These are phyloP conservation scores for Suillus plorans DNA, from an alignment of 768 basidiomycete species.

Conservation along the genomic window DNA sequence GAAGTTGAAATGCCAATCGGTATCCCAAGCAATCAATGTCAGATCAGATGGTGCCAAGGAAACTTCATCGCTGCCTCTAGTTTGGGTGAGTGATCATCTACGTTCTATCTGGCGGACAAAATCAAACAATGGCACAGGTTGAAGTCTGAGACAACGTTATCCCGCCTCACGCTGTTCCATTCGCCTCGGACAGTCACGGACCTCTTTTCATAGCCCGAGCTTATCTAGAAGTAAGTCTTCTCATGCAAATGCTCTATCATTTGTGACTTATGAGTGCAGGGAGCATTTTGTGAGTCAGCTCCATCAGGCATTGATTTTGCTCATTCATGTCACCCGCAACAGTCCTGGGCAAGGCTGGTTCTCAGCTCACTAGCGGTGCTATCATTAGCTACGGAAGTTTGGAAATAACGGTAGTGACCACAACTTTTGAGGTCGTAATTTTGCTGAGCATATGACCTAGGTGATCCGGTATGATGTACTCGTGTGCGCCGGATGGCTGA, in stretches of 20 bases:
- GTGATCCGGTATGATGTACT: conserved; percentile 29
- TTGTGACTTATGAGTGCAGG: conserved; percentile 14
- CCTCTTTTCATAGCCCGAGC: conserved; percentile 30
- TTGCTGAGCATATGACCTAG: conserved; percentile 10
- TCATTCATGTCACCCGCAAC: background rate
- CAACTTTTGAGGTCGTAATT: background rate
- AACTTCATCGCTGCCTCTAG: conserved; percentile 24
- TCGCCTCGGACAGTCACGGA: conserved; percentile 23
- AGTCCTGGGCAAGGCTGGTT: conserved; percentile 28
- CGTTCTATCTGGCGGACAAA: background rate
- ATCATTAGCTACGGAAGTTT: conserved; percentile 20
- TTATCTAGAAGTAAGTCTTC: conserved; percentile 19
- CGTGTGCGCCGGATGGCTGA: conserved; percentile 27
- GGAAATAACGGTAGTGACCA: conserved; percentile 23
- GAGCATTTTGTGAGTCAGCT: conserved; percentile 22
- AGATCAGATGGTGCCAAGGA: conserved; percentile 2
- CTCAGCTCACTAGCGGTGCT: conserved; percentile 25
- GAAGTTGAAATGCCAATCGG: background rate
- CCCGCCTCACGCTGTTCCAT: conserved; percentile 29
- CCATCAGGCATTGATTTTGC: background rate
- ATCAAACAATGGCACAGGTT: conserved; percentile 16
- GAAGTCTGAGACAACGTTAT: conserved; percentile 30
- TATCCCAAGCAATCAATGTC: background rate
- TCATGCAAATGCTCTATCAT: background rate
- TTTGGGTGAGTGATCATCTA: conserved; percentile 18